Evolutionary conservation across 116 monocot genomes (phyloP), one percentile per base, ranked within the genome.

Genomic region (Zostera marina): DNA sequence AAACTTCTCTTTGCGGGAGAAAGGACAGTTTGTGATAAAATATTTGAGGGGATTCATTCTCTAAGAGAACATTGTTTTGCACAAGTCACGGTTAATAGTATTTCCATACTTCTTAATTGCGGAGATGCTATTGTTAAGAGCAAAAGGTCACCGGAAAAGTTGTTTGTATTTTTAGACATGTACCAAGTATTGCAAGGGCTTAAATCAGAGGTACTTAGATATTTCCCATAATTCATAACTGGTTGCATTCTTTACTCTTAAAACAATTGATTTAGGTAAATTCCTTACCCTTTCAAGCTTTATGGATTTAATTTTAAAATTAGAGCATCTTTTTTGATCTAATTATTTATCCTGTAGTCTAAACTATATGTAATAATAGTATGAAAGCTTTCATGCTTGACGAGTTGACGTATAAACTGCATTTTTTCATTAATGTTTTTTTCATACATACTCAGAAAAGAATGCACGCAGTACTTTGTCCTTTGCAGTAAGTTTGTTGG

Each of bases 161-260:
- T 93, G 40, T 93, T 93, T 73, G 93, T 93, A n/a, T 76, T 93
- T 57, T 76, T 93, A 54, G 93, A 93, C 69, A 93, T 88, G 93
- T 93, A 88, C 68, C 88, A 93, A 57, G 84, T 93, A 62, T 84
- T 93, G 93, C 74, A 72, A 41, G 93, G 88, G 53, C 88, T 93
- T 73, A 84, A 84, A 32, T 66, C 77, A 4, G 88, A 88, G 79
- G 93, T 93, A 69, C 58, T 32, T 32, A 32, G 32, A 32, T 32
- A 32, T 32, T 32, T 32, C 32, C 32, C 2, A 32, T 32, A 3
- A 32, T 32, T 2, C 32, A 32, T 32, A 32, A 32, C 2, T 32
- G 5, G 5, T 32, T 2, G 32, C 32, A 32, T 32, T 32, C 32
- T 32, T 32, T 32, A 32, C 32, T 32, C 32, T 32, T 32, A 32